A percentile compares a stretch with the other conserved stretches of the same genome.
These are phyloP conservation scores for Dothistroma septosporum DNA, from an alignment of 2,329 filamentous ascomycete genomes.

Conservation along the genomic window DNA sequence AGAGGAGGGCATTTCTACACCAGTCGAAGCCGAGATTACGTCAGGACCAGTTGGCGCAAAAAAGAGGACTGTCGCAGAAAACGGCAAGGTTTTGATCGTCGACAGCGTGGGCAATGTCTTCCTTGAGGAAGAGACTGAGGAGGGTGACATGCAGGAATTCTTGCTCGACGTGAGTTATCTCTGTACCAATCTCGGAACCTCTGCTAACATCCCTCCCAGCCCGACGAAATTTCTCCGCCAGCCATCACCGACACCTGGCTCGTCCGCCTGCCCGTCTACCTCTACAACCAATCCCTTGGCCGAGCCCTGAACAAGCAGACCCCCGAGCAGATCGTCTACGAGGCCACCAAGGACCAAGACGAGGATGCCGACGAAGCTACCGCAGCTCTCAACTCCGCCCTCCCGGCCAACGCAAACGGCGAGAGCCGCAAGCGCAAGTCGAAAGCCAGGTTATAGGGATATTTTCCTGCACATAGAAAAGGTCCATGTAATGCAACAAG, in stretches of 20 bases:
- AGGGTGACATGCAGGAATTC: constrained; percentile 77
- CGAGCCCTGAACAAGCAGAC: constrained; percentile 40
- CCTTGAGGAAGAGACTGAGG: constrained; percentile 85
- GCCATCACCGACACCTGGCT: constrained; percentile 79
- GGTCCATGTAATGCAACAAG: background rate
- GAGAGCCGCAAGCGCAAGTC: constrained; percentile 41
- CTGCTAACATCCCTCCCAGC: constrained; percentile 44
- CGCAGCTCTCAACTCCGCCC: constrained; percentile 38
- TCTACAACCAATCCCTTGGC: constrained; percentile 53
- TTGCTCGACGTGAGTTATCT: constrained; percentile 73
- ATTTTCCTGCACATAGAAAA: background rate
- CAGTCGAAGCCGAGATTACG: constrained; percentile 49
- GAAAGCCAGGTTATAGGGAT: constrained; percentile 26
- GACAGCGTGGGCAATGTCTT: constrained; percentile 90
- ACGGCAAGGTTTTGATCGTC: constrained; percentile 90
- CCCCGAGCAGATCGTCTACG: constrained; percentile 26
- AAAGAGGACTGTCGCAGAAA: constrained; percentile 86
- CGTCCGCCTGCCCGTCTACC: constrained; percentile 70
- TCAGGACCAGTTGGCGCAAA: constrained; percentile 68
- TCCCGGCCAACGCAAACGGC: constrained; percentile 43
- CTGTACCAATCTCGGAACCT: background rate
- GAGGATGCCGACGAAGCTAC: constrained; percentile 38
- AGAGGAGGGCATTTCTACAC: constrained; percentile 50
- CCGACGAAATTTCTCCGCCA: constrained; percentile 72
- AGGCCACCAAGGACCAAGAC: constrained; percentile 27